These are phyloP conservation scores for Metschnikowia borealis DNA, from an alignment of 805 yeast genomes.

Conservation along the genomic window DNA sequence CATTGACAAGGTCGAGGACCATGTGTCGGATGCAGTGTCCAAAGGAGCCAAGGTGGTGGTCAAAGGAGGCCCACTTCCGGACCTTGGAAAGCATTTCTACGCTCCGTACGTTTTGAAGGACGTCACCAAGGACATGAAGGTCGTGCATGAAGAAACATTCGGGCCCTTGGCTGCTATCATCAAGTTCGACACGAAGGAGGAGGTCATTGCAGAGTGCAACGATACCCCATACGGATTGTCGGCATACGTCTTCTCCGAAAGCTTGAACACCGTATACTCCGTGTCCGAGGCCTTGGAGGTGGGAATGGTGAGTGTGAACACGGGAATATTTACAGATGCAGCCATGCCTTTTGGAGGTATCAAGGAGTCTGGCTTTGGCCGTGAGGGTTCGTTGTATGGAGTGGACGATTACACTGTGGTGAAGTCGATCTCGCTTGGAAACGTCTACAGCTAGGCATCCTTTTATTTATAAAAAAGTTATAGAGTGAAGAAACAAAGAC, in stretches of 20 bases:
- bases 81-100: slow-evolving; percentile 49
- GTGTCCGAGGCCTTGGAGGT: slow-evolving; percentile 55
- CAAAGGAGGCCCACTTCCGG: slow-evolving; percentile 50
- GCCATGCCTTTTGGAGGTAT: slow-evolving; percentile 60
- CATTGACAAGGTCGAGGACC: slow-evolving; percentile 51
- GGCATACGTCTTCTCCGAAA: slow-evolving; percentile 53
- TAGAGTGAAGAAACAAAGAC: too few species aligned
- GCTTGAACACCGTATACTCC: slow-evolving; percentile 46
- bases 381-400: slow-evolving; percentile 64
- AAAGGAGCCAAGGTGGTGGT: slow-evolving; percentile 52
- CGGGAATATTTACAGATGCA: slow-evolving; percentile 53
- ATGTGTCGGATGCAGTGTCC: slow-evolving; percentile 48
- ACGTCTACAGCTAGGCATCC: slow-evolving; percentile 19
- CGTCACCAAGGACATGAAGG: slow-evolving; percentile 49
- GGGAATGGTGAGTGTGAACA: slow-evolving; percentile 66
- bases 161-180: slow-evolving; percentile 62
- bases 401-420: slow-evolving; percentile 56
- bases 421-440: slow-evolving; percentile 50
- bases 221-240: slow-evolving; percentile 57
- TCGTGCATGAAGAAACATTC: slow-evolving; percentile 56
- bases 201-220: slow-evolving; percentile 52
- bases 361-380: slow-evolving; percentile 65
- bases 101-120: slow-evolving; percentile 52
- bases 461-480: too few species aligned
- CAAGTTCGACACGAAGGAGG: slow-evolving; percentile 50